A percentile compares a stretch with the other conserved stretches of the same genome.
phyloP scores from a whole-genome alignment of 345 rosid species.

The Xanthoceras sorbifolium region DNA sequence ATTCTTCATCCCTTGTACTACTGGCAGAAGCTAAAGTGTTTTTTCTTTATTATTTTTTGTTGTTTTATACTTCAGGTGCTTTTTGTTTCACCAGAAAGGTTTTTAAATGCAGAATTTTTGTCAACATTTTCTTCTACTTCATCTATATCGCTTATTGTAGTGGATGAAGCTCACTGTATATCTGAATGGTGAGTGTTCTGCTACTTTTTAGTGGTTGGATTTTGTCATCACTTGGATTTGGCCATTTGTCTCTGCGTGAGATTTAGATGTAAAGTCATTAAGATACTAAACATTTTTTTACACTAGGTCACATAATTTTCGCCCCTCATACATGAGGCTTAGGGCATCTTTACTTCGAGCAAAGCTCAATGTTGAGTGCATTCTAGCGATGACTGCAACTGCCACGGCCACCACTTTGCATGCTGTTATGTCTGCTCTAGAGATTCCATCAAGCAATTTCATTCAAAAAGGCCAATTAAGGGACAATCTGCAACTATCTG shows the following conservation, averaged over 20 bases:
- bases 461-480: slow-evolving; percentile 67
- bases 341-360: slow-evolving; percentile 78
- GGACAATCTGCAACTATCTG: slow-evolving; percentile 77
- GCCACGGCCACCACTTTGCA: slow-evolving; percentile 72
- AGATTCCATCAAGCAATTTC: slow-evolving; percentile 79
- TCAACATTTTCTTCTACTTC: slow-evolving; percentile 50
- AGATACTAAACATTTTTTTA: slow-evolving; percentile 20
- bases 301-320: slow-evolving; percentile 93
- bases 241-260: not conserved
- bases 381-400: slow-evolving; percentile 99
- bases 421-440: slow-evolving; percentile 84
- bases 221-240: not conserved
- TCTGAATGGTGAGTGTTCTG: slow-evolving; percentile 84
- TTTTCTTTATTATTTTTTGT: not conserved
- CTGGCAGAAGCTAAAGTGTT: slow-evolving; percentile 13
- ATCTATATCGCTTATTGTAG: slow-evolving; percentile 75
- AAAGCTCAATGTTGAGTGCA: slow-evolving; percentile 62
- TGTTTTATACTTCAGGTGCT: slow-evolving; percentile 66
- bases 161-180: slow-evolving; percentile 97
- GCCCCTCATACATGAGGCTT: slow-evolving; percentile 96
- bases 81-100: slow-evolving; percentile 93
- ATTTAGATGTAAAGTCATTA: slow-evolving; percentile 1
- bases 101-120: slow-evolving; percentile 74
- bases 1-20: not conserved
- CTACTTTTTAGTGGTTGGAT: slow-evolving; percentile 8